Conservation (phyloP, 768 basidiomycete genomes). For the Crassisporium funariophilum region DNA sequence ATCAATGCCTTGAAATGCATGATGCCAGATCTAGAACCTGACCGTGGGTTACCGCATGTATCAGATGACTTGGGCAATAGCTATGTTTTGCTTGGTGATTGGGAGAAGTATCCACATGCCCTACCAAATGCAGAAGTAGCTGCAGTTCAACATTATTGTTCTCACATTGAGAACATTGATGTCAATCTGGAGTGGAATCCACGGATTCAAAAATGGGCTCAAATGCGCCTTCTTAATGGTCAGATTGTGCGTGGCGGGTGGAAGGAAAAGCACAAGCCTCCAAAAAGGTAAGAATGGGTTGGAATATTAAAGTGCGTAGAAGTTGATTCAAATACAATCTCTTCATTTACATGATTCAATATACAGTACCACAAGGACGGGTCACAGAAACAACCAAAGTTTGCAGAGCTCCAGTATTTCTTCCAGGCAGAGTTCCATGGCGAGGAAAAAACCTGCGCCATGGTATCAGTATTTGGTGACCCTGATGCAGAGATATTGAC, state of each 20-base stretch:
- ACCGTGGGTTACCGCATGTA: background rate
- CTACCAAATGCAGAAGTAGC: background rate
- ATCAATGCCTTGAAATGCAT: slow-evolving; percentile 13
- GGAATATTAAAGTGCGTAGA: too few species aligned
- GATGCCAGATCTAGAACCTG: slow-evolving; percentile 11
- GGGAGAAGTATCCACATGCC: background rate
- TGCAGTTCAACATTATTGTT: slow-evolving; percentile 1
- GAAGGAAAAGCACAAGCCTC: too few species aligned
- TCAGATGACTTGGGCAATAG: slow-evolving; percentile 4
- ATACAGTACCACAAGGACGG: background rate
- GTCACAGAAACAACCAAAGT: background rate
- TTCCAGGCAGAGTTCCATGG: slow-evolving; percentile 9
- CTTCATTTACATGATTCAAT: background rate
- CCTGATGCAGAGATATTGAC: slow-evolving; percentile 6
- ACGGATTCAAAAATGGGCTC: slow-evolving; percentile 3
- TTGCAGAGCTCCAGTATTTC: slow-evolving; percentile 19
- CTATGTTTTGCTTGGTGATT: slow-evolving; percentile 4
- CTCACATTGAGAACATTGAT: background rate
- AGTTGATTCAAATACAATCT: background rate
- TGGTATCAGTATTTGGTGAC: slow-evolving; percentile 8
- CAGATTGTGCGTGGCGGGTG: too few species aligned
- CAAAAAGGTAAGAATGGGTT: too few species aligned
- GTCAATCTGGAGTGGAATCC: background rate
- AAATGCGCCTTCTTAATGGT: too few species aligned
- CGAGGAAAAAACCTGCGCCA: slow-evolving; percentile 6